phyloP scores from a whole-genome alignment of 257 asterid species.

The Henckelia pumila region DNA sequence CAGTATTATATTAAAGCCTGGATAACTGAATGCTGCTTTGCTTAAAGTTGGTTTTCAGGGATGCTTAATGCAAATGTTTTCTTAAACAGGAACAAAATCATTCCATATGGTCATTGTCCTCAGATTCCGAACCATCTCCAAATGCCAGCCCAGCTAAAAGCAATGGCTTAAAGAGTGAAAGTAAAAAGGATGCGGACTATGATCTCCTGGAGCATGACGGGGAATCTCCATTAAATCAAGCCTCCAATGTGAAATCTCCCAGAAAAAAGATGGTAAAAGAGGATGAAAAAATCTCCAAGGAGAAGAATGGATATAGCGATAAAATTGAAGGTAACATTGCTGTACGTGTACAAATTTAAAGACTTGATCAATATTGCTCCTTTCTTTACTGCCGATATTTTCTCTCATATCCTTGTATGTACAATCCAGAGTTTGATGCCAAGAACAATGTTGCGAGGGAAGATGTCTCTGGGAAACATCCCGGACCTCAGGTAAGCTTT shows the following conservation, averaged over 20 bases:
- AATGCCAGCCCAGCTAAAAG: constrained; percentile 37
- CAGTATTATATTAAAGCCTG: not conserved
- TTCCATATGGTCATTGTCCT: constrained; percentile 59
- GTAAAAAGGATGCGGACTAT: constrained; percentile 31
- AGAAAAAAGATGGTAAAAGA: constrained; percentile 37
- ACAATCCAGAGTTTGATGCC: constrained; percentile 44
- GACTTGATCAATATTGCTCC: constrained; percentile 13
- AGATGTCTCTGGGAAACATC: constrained; percentile 39
- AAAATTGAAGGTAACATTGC: constrained; percentile 42
- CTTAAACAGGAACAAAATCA: constrained; percentile 42
- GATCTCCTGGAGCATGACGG: constrained; percentile 31
- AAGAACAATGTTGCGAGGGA: constrained; percentile 44
- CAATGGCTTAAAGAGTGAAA: constrained; percentile 28
- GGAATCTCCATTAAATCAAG: constrained; percentile 29
- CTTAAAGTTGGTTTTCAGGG: constrained; percentile 13
- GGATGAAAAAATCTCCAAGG: constrained; percentile 30
- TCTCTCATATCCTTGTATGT: not conserved
- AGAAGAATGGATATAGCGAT: constrained; percentile 23
- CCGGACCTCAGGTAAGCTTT: constrained; percentile 50
- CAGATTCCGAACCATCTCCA: constrained; percentile 65
- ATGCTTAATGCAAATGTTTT: constrained; percentile 26
- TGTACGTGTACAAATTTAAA: constrained; percentile 11
- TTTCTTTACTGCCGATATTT: constrained; percentile 15
- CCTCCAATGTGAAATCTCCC: constrained; percentile 40
- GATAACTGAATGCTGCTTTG: not conserved